Base-by-base conservation (phyloP, 139 green algal genomes). In the Monoraphidium neglectum region DNA sequence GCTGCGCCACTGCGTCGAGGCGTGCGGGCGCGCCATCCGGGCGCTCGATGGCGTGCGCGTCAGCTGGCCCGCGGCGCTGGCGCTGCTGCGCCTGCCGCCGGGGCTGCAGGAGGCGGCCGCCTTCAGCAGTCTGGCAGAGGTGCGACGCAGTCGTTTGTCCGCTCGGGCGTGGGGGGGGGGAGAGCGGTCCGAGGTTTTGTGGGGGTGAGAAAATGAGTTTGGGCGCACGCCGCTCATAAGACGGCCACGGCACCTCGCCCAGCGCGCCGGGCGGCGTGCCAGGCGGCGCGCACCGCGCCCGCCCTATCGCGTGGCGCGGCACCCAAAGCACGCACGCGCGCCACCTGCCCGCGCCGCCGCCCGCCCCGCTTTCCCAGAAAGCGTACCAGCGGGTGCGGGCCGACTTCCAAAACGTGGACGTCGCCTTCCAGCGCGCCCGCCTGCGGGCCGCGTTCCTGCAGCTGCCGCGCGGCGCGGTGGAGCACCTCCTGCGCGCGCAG, bases 51-150 rank as follows among this genome's bases (percentile, higher is more conserved):
- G 21, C 32, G 36, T n/a, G 16, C n/a, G 26, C 4, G 43, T 79
- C n/a, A 71, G 40, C 36, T 79, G 73, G 73, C 33, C 30, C 26
- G 73, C 73, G 2, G n/a, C 73, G 1, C 26, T 79, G 73, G 47
- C 36, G 23, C 64, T 79, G 51, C 66, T 79, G 73, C 73, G 49
- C 24, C 63, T 79, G 63, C 73, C 73, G 51, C 36, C 73, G 28
- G 73, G 73, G 10, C 73, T 79, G 47, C 38, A 33, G 47, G 73
- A 79, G 33, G 53, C 26, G 1, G 73, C 72, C 21, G 63, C 73
- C 4, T 79, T 79, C 38, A 30, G 24, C 38, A 64, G 61, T 26
- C 40, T 79, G n/a, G 33, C 51, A 33, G 62, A 79, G 73, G 73
- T 79, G 40, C 15, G 54, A 13, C 10, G 12, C 13, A 30, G 26